phyloP scores from a whole-genome alignment of 2,329 filamentous ascomycete genomes.

The Penicillium sp. region DNA sequence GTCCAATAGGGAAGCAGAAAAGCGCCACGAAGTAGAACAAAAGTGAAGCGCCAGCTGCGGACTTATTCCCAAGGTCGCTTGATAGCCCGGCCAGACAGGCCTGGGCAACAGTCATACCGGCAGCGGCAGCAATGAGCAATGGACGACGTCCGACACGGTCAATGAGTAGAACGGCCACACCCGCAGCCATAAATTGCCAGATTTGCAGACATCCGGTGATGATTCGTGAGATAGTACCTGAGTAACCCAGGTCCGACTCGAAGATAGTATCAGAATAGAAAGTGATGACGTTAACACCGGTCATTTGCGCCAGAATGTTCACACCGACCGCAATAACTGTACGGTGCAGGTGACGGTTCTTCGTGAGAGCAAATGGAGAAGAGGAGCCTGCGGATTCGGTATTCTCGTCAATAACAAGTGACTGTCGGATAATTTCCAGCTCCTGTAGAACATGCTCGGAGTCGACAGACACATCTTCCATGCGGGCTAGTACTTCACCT shows the following conservation, averaged over 20 bases:
- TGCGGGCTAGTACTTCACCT: slow-evolving; percentile 46
- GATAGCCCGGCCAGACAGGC: slow-evolving; percentile 16
- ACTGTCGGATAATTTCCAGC: slow-evolving; percentile 49
- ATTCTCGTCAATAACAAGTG: slow-evolving; percentile 13
- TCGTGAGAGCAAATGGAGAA: slow-evolving; percentile 22
- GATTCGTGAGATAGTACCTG: slow-evolving; percentile 21
- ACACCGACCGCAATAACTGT: slow-evolving; percentile 26
- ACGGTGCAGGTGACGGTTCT: slow-evolving; percentile 28
- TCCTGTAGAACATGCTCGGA: slow-evolving; percentile 47
- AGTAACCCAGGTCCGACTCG: slow-evolving; percentile 23
- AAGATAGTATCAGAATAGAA: slow-evolving; percentile 36
- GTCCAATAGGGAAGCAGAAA: slow-evolving; percentile 61
- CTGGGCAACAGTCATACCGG: slow-evolving; percentile 19
- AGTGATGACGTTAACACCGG: slow-evolving; percentile 34
- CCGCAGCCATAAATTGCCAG: slow-evolving; percentile 25
- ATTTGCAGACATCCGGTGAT: slow-evolving; percentile 30
- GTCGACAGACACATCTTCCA: slow-evolving; percentile 46
- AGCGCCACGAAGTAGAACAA: slow-evolving; percentile 62
- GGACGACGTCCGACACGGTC: slow-evolving; percentile 43
- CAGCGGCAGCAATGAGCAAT: slow-evolving; percentile 31
- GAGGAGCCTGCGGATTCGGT: slow-evolving; percentile 10
- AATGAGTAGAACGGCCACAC: slow-evolving; percentile 24
- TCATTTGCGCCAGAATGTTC: slow-evolving; percentile 32
- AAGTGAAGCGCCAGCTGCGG: slow-evolving; percentile 53
- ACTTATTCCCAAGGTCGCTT: slow-evolving; percentile 37